Base-by-base conservation (phyloP, 805 yeast genomes). In the Wickerhamomyces ciferrii region DNA sequence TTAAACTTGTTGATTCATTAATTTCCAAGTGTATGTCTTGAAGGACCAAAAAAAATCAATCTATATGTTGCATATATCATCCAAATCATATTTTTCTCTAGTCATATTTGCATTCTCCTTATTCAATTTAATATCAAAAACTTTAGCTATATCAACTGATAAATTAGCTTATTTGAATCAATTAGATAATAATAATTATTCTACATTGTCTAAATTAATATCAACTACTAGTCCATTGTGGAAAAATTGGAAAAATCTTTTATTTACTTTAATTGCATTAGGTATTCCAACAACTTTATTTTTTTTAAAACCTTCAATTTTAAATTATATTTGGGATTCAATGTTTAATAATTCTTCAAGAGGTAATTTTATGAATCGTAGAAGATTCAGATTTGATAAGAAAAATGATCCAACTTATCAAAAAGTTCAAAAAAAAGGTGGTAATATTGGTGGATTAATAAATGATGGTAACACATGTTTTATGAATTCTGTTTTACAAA, bases 381-480 rank as follows among this genome's bases (percentile, higher is more conserved):
- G 49, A 40, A 48, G 45, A 19, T 36, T 25, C 31, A 44, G 45
- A 39, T 35, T 19, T 17, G 18, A 7, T 4, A 20, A 39, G 14
- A 39, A 52, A 15, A 53, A 47, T 25, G 45, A 49, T 9, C 54
- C 53, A 40, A 45, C 50, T 1, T 29, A 45, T 29, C 56, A 61
- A 23, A 48, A 44, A n/a, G 83, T 83, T n/a, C 49, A 75, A 45
- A 70, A 70, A 42, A 69, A 74, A 45, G 92, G 92, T 47, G 91
- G 91, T 1, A 78, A 76, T 44, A 77, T 88, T 31, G 97, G 96
- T 23, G 97, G 97, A 1, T 73, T 91, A 34, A 75, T 78, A 48
- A 91, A 91, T 61, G 96, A 88, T 53, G 97, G 97, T 14, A 91
- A 91, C 61, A 89, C 97, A 0, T 91, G 97, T 64, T 91, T 91